These are phyloP conservation scores for Trichoderma gamsii DNA, from an alignment of 495 filamentous ascomycete genomes.

Conservation along the genomic window DNA sequence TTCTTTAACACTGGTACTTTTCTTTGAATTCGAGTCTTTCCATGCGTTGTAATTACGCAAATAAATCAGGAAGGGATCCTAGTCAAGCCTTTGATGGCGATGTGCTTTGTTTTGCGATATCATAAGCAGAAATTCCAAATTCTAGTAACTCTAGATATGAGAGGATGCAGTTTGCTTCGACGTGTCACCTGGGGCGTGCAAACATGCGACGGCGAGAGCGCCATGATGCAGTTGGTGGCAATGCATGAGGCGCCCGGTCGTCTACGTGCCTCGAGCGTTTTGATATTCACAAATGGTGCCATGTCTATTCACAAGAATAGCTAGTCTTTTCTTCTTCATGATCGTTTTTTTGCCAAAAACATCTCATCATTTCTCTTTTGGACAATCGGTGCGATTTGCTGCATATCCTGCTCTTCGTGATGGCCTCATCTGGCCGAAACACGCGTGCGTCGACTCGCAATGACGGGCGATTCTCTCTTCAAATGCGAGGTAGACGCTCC, in stretches of 20 bases:
- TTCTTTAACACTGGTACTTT: no score
- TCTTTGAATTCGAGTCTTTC: no score
- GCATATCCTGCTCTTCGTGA: background rate
- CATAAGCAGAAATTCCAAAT: no score
- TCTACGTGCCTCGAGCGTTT: background rate
- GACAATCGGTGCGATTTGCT: background rate
- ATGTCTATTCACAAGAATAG: background rate
- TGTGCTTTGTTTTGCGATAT: no score
- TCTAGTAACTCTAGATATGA: background rate
- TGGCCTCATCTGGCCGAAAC: constrained; percentile 1
- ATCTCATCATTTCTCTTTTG: background rate
- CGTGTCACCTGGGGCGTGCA: background rate
- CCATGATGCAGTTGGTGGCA: background rate
- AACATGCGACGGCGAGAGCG: background rate
- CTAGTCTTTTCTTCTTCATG: background rate
- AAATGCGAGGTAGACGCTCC: constrained; percentile 21
- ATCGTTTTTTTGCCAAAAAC: background rate
- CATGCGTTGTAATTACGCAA: no score
- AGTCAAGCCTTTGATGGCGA: no score
- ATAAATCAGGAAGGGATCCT: no score
- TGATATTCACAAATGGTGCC: background rate
- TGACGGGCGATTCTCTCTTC: background rate
- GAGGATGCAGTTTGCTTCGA: background rate
- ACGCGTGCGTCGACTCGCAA: background rate
- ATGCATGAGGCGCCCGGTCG: constrained; percentile 2